Base-by-base conservation (phyloP, 208 protist genomes). In the Leishmania tarentolae region DNA sequence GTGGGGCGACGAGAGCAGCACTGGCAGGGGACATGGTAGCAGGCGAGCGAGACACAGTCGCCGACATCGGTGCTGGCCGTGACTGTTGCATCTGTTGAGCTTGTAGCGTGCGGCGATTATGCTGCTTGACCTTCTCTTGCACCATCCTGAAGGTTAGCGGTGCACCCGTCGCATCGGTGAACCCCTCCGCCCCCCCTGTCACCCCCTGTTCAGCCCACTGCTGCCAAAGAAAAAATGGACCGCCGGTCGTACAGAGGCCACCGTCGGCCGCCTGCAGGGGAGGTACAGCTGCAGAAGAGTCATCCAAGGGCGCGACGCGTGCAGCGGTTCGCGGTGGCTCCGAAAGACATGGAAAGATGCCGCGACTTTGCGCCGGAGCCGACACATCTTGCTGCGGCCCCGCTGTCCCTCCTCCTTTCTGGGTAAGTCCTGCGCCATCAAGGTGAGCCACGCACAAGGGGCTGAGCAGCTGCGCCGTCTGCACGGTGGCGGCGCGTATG, bases 401-500 rank as follows among this genome's bases (percentile, higher is more conserved):
- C 37, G 17, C 31, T 24, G 40, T 71, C 19, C n/a, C 40, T 31
- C 19, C 66, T 11, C 19, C 21, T 24, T 15, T 15, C 19, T 44
- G 57, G 57, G 57, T 37, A 46, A 24, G 21, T 46, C 66, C n/a
- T 40, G 66, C 37, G 7, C n/a, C 66, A 71, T 17, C 31, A 8
- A 40, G 19, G 21, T 35, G 44, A 17, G 66, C 15, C 15, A 13
- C 37, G 57, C 57, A 68, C 70, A 80, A 50, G 19, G 63, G 59
- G 13, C 65, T 40, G 44, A 84, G 69, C 13, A 84, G 63, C 11
- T 59, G 74, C 40, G 81, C 81, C 44, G 81, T 71, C 46, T 76
- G 70, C 66, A 84, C 50, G 9, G 81, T 75, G 6, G 75, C 73
- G 3, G 56, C 52, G n/a, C 81, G 81, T 24, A 84, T 61, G n/a